Conservation (phyloP, 805 yeast genomes). For the Zygosaccharomyces bailii region DNA sequence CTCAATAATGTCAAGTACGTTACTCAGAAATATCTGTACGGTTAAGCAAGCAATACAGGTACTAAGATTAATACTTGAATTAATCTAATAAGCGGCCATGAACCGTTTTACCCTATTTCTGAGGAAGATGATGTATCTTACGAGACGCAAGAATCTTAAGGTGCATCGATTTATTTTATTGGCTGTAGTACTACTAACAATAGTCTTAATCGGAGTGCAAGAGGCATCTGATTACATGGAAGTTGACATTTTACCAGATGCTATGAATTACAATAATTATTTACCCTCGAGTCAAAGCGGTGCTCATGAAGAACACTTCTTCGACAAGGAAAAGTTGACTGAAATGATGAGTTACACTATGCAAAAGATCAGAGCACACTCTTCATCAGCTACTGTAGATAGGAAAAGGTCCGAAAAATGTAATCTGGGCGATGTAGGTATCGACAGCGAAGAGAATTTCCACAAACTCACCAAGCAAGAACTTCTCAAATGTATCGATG, state of each 20-base stretch:
- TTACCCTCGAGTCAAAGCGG: neutral
- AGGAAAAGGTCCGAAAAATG: slow-evolving; percentile 13
- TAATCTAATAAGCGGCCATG: slow-evolving; percentile 1
- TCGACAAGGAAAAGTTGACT: slow-evolving; percentile 5
- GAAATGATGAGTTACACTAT: slow-evolving; percentile 9
- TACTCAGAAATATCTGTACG: neutral
- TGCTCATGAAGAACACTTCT: neutral
- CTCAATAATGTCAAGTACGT: neutral
- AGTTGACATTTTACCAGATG: slow-evolving; percentile 7
- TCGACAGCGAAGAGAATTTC: slow-evolving; percentile 10
- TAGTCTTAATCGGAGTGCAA: slow-evolving; percentile 8
- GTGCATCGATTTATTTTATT: slow-evolving; percentile 2
- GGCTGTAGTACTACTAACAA: neutral
- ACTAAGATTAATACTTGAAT: no score
- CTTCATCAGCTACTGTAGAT: slow-evolving; percentile 17
- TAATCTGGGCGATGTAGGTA: slow-evolving; percentile 13
- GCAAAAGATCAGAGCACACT: slow-evolving; percentile 14
- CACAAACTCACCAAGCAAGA: slow-evolving; percentile 15
- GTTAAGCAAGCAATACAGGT: neutral
- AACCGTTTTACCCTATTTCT: slow-evolving; percentile 2
- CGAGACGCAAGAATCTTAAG: slow-evolving; percentile 11
- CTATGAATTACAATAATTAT: slow-evolving; percentile 3
- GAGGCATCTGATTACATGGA: slow-evolving; percentile 8
- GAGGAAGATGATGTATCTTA: slow-evolving; percentile 9
- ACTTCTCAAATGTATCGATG: slow-evolving; percentile 16